A percentile compares a stretch with the other conserved stretches of the same genome.
Conservation (phyloP, 108 stramenopile genomes). For the Cyclotella baltica region DNA sequence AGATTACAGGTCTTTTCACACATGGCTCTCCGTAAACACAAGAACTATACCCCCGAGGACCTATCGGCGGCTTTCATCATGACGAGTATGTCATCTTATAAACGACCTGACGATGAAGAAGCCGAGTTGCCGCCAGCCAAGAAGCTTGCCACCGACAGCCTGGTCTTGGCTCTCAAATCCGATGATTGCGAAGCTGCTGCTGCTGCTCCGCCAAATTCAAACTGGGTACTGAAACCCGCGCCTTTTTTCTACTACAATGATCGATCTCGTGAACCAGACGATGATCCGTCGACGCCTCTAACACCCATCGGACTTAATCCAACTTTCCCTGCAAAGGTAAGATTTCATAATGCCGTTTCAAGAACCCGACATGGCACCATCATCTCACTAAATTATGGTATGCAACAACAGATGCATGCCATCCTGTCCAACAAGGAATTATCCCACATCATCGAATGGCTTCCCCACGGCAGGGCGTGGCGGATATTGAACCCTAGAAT, state of each 20-base stretch:
- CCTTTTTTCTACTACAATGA: conserved; percentile 69
- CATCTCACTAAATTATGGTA: background rate
- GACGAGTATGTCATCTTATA: background rate
- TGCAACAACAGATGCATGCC: conserved; percentile 9
- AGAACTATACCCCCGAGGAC: background rate
- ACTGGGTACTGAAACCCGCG: conserved; percentile 13
- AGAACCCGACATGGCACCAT: no score
- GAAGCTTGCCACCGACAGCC: background rate
- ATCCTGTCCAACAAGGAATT: conserved; percentile 18
- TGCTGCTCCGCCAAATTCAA: background rate
- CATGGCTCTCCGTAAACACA: conserved; percentile 9
- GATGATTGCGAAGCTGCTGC: background rate
- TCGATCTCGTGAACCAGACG: conserved; percentile 54
- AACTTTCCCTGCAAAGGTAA: conserved; percentile 71
- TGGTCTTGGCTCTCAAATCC: background rate
- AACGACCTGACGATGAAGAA: background rate
- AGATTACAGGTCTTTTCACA: background rate
- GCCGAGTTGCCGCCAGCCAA: background rate
- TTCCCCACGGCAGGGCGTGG: conserved; percentile 20
- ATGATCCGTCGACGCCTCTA: conserved; percentile 65
- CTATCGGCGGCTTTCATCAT: conserved; percentile 1
- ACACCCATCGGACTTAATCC: conserved; percentile 60
- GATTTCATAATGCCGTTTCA: conserved; percentile 51
- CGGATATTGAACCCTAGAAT: conserved; percentile 3
- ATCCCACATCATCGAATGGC: conserved; percentile 9